Base-by-base conservation (phyloP, 345 rosid species). In the Anastatica hierochuntica region DNA sequence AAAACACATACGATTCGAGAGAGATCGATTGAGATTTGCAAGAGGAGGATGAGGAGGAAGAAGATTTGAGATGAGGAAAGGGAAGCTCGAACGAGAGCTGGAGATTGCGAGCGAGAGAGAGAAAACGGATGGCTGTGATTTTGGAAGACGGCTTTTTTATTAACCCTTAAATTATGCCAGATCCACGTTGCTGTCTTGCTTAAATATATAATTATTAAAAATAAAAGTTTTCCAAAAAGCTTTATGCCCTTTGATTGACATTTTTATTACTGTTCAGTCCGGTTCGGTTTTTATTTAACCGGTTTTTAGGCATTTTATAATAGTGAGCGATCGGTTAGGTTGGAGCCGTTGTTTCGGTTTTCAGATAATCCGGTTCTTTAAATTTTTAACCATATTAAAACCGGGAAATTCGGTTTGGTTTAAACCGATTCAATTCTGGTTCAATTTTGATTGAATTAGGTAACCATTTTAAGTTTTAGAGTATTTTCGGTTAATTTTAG, bases 131-230 rank as follows among this genome's bases (percentile, higher is more conserved):
- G 65, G 71, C 60, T 59, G 54, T 58, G 71, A 66, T 58, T 52
- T 30, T 37, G 43, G 9, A 7, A n/a, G 54, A 26, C 58, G 35
- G 42, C 60, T 41, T 64, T 57, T 57, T 65, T n/a, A n/a, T n/a
- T 49, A 65, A 49, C 58, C 58, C 46, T 49, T 49, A 14, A 23
- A 8, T 50, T 33, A 58, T 43, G 35, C 53, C 70, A 65, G 70
- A 65, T 66, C 65, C 71, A 39, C 64, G 70, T 66, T 38, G 70
- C 49, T 66, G 48, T 51, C 64, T 56, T 56, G 43, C 5, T 21
- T 27, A n/a, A n/a, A n/a, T n/a, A n/a, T n/a, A n/a, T n/a, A n/a
- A 27, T 27, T 27, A 7, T 64, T 56, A 63, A 40, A 29, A 19
- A 26, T 47, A 30, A 56, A 40, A 12, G 35, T 10, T 14, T 55